Percentiles rank a stretch among this genome's conserved stretches.
Evolutionary conservation across 2,329 filamentous ascomycete species (phyloP).

Genomic region (Alternaria burnsii): DNA sequence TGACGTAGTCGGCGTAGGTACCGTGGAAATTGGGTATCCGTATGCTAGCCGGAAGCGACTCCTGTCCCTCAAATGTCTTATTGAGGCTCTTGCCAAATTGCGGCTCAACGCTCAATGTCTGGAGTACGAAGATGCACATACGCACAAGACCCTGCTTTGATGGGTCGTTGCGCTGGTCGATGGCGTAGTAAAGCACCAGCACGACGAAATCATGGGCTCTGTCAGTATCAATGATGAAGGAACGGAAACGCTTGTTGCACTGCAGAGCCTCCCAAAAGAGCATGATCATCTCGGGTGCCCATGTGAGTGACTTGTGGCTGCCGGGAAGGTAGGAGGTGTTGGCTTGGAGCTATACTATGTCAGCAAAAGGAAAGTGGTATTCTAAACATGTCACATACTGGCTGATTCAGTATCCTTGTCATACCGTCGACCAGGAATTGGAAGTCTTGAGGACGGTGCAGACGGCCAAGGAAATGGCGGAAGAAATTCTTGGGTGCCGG

Average conservation of each 20-base stretch:
- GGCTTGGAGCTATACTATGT: conserved; percentile 71
- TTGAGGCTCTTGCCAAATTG: conserved; percentile 92
- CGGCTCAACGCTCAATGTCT: conserved; percentile 91
- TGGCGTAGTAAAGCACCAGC: conserved; percentile 88
- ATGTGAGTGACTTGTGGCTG: conserved; percentile 79
- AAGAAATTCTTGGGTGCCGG: conserved; percentile 86
- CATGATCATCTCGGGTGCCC: conserved; percentile 95
- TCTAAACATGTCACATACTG: conserved; percentile 55
- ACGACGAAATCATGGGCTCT: conserved; percentile 92
- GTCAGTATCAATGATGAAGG: conserved; percentile 96
- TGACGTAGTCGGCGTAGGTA: conserved; percentile 91
- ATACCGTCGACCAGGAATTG: conserved; percentile 97
- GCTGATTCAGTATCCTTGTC: conserved; percentile 90
- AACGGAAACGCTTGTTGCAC: conserved; percentile 96
- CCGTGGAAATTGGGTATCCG: conserved; percentile 85
- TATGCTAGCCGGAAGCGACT: conserved; percentile 83
- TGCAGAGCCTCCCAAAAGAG: conserved; percentile 97
- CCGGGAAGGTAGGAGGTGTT: conserved; percentile 89
- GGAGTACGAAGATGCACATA: conserved; percentile 97
- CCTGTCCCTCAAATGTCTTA: conserved; percentile 85
- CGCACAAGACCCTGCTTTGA: conserved; percentile 91
- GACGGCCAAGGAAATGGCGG: conserved; percentile 86
- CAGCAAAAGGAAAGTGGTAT: conserved; percentile 20
- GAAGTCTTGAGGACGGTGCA: conserved; percentile 95
- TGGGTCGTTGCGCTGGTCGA: conserved; percentile 85